Conservation (phyloP, 805 yeast genomes). For the Saccharomyces paradoxus region DNA sequence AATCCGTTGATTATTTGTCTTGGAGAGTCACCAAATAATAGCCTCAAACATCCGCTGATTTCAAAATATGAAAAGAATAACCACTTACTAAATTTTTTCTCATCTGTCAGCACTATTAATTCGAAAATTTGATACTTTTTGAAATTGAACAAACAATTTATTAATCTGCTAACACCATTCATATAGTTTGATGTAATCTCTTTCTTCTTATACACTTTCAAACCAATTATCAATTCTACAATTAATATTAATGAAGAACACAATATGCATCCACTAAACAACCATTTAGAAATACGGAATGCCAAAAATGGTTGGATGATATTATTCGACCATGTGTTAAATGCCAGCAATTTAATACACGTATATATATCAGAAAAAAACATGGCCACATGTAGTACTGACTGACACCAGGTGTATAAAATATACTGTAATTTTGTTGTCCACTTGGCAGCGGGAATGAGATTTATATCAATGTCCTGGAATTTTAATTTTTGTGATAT, state of each 20-base stretch:
- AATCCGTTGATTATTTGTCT: constrained; percentile 76
- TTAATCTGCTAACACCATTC: constrained; percentile 49
- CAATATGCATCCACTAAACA: constrained; percentile 70
- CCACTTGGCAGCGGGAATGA: neutral
- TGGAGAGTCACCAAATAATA: constrained; percentile 73
- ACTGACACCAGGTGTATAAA: constrained; percentile 22
- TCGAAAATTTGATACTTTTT: constrained; percentile 65
- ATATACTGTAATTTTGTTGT: constrained; percentile 3
- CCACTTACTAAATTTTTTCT: constrained; percentile 51
- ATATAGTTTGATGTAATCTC: constrained; percentile 66
- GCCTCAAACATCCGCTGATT: constrained; percentile 50
- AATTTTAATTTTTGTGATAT: neutral
- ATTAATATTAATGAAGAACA: constrained; percentile 52
- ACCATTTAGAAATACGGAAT: constrained; percentile 50
- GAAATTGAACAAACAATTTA: constrained; percentile 51
- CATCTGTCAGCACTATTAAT: constrained; percentile 51
- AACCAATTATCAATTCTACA: constrained; percentile 51
- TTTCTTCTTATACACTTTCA: constrained; percentile 46
- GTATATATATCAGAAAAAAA: constrained; percentile 72
- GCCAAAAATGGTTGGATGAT: constrained; percentile 41
- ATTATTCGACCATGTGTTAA: constrained; percentile 55
- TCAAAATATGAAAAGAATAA: constrained; percentile 59
- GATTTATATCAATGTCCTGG: neutral
- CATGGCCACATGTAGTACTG: constrained; percentile 43
- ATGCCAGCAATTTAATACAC: constrained; percentile 61